Base-by-base conservation (phyloP, 208 protist genomes). In the Acanthamoeba lenticulata region DNA sequence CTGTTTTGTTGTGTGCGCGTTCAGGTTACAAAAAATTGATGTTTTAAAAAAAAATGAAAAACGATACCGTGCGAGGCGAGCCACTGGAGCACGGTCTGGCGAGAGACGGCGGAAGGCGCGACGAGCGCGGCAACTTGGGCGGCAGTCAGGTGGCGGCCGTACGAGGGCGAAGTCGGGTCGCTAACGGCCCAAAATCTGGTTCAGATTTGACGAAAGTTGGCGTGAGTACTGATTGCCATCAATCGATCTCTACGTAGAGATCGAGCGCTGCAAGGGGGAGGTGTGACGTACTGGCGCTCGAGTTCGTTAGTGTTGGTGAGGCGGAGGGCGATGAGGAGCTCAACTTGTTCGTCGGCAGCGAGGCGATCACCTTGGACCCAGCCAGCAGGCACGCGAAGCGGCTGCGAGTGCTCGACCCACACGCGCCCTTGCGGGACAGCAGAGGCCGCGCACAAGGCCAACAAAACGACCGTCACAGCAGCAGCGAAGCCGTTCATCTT, bases 121-220 rank as follows among this genome's bases (percentile, higher is more conserved):
- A 83, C 72, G 72, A 83, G 72, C 6, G 34, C 19, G 40, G 72
- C 72, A 9, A 83, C 40, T 38, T 83, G 72, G 21, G 34, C 72
- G 19, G 72, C 32, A 9, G 81, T 47, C 17, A 90, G 44, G 52
- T 65, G 65, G 47, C 60, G 7, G 74, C 91, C 91, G 69, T 94
- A 94, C 32, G 52, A 72, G 21, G 69, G 69, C 49, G 49, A 69
- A 15, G 36, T 34, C 3, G 91, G 91, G 13, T 94, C 91, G 32
- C 52, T 77, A 19, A 94, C 91, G 2, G 17, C 91, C 91, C 91
- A 94, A 40, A 94, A 94, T 38, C 72, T 83, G 1, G 62, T 38
- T 60, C 52, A 21, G 21, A 60, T 27, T 27, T 21, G 52, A 60
- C 52, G 52, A 21, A 60, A 21, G 21, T 27, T 27, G 21, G 21